Conservation (phyloP, 495 filamentous ascomycete species). For the Filosporella fistucella region DNA sequence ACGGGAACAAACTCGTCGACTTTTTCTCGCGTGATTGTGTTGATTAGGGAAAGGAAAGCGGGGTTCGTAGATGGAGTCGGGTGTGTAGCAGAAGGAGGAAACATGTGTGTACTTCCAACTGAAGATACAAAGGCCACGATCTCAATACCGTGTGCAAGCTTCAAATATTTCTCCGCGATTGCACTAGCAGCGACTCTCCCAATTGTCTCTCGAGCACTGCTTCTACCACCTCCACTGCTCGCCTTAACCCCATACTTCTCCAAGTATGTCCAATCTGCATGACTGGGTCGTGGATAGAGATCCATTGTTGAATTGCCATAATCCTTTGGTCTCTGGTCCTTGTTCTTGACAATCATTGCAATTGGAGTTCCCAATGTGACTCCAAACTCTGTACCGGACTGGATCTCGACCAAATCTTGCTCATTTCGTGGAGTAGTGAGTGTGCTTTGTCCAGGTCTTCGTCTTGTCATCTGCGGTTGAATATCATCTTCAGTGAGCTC, state of each 20-base stretch:
- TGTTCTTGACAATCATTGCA: slow-evolving; percentile 79
- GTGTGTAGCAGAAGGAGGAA: slow-evolving; percentile 71
- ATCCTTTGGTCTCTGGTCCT: slow-evolving; percentile 93
- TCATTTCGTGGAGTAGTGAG: slow-evolving; percentile 92
- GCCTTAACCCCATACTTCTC: slow-evolving; percentile 98
- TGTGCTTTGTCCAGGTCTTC: slow-evolving; percentile 84
- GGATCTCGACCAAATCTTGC: slow-evolving; percentile 86
- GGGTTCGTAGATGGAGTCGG: slow-evolving; percentile 77
- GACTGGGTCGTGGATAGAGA: slow-evolving; percentile 81
- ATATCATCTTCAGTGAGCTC: slow-evolving; percentile 84
- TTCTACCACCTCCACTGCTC: slow-evolving; percentile 85
- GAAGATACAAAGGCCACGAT: slow-evolving; percentile 89
- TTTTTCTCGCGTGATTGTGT: slow-evolving; percentile 67
- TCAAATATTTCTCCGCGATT: slow-evolving; percentile 91
- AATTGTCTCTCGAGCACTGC: slow-evolving; percentile 92
- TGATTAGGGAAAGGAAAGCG: slow-evolving; percentile 70
- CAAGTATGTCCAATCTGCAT: slow-evolving; percentile 96
- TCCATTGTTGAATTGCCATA: slow-evolving; percentile 92
- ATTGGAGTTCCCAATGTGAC: slow-evolving; percentile 92
- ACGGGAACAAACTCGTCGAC: slow-evolving; percentile 84
- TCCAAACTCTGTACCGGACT: slow-evolving; percentile 91
- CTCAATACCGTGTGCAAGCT: slow-evolving; percentile 74
- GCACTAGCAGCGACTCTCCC: slow-evolving; percentile 90
- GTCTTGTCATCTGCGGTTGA: slow-evolving; percentile 89
- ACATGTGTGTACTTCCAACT: slow-evolving; percentile 78